Evolutionary conservation across 208 protist species (phyloP), one percentile per base, ranked within the genome.

Genomic region (Willaertia magna): DNA sequence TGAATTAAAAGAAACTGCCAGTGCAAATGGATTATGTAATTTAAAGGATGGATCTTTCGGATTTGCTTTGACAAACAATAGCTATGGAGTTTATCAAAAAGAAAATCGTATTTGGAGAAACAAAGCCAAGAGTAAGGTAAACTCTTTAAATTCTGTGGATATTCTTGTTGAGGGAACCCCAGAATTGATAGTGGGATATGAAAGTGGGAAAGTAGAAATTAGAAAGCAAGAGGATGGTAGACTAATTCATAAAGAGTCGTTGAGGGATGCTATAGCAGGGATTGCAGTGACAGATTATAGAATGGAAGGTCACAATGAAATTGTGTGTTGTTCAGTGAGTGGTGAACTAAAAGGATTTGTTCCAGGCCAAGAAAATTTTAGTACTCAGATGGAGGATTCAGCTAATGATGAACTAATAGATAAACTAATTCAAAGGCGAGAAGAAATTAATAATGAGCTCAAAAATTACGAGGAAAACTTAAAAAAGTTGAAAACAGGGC

Each of bases 31-130:
- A 85, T 88, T 92, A 42, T 86, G 85, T 86, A 20, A 52, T 52
- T 34, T 86, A 16, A 47, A 40, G 16, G 40, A 20, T 0, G 89
- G 91, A 49, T 87, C 89, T 48, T 98, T 96, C 86, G 96, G 90
- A 16, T 98, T 96, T 84, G 88, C 94, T 44, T 90, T 97, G 1
- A 90, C 89, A 55, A 97, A 97, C 87, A 95, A 95, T 78, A 97
- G 93, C 0, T 90, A 98, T 20, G 96, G 96, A 75, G 89, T 97
- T 14, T 98, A 97, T 89, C 86, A 94, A 74, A 55, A 87, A 6
- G 87, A 75, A 6, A 93, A 93, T 87, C 91, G 94, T 26, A 47
- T 95, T 42, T 97, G 95, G 95, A 92, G 94, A 48, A 89, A 93
- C 39, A 97, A 97, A 83, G 93, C 91, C 30, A 94, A 94, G 61